phyloP scores from a whole-genome alignment of 306 rosid species.

The Corylus heterophylla region DNA sequence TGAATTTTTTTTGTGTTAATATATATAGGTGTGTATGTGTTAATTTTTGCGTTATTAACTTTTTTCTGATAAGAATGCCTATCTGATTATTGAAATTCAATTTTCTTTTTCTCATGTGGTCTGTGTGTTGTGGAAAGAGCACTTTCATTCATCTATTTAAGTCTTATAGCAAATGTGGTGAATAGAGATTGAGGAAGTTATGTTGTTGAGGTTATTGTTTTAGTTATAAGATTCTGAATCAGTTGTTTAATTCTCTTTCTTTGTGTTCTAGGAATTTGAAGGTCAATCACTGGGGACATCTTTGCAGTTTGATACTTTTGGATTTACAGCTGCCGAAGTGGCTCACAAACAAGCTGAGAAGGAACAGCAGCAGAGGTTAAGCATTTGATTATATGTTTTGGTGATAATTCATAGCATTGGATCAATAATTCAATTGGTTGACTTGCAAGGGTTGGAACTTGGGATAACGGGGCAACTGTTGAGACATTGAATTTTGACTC shows the following conservation, averaged over 20 bases:
- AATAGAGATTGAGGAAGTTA: not conserved
- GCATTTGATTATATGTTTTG: not conserved
- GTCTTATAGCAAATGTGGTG: not conserved
- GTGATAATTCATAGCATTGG: not conserved
- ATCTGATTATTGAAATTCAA: not conserved
- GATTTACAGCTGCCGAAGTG: conserved; percentile 77
- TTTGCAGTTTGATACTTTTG: conserved; percentile 90
- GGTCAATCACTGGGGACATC: conserved; percentile 82
- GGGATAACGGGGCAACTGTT: not conserved
- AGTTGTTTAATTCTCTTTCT: conserved; percentile 8
- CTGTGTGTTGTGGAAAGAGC: not conserved
- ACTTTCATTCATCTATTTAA: not conserved
- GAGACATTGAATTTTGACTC: not conserved
- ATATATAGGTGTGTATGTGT: too few species aligned
- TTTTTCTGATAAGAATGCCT: too few species aligned
- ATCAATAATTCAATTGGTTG: conserved; percentile 3
- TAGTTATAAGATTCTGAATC: conserved; percentile 17
- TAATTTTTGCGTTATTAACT: too few species aligned
- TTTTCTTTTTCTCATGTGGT: not conserved
- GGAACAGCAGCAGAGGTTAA: conserved; percentile 85
- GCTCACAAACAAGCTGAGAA: conserved; percentile 89
- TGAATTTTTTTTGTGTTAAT: too few species aligned
- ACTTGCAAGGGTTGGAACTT: conserved; percentile 3
- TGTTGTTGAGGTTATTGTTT: conserved; percentile 5
- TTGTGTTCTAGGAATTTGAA: conserved; percentile 67